phyloP scores from a whole-genome alignment of 2,329 filamentous ascomycete species.

The Mollisiaceae sp. region DNA sequence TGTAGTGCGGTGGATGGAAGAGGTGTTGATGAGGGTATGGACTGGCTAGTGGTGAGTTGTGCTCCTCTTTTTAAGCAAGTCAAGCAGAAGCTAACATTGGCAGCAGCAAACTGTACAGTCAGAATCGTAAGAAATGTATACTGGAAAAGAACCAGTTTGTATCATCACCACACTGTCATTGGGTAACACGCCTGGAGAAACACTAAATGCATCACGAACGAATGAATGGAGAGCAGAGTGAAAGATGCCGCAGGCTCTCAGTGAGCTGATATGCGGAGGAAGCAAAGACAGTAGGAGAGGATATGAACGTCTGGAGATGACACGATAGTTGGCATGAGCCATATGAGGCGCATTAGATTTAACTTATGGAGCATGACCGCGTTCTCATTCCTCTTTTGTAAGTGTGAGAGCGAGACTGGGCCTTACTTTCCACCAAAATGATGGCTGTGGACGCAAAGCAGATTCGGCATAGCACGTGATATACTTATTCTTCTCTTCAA shows the following conservation, averaged over 20 bases:
- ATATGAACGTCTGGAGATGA: not conserved
- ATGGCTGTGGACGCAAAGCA: not conserved
- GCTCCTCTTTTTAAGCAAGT: not conserved
- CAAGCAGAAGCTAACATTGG: constrained; percentile 21
- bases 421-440: not conserved
- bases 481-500: not conserved
- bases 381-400: not conserved
- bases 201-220: constrained; percentile 7
- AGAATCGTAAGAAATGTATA: constrained; percentile 36
- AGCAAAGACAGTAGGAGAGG: not conserved
- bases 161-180: constrained; percentile 27
- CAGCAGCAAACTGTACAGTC: constrained; percentile 45
- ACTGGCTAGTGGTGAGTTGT: constrained; percentile 76
- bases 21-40: constrained; percentile 97
- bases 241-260: not conserved
- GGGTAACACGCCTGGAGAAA: constrained; percentile 30
- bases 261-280: not conserved
- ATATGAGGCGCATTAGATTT: constrained; percentile 2
- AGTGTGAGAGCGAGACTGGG: not conserved
- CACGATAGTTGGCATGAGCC: not conserved
- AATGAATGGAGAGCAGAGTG: not conserved
- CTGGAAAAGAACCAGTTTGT: constrained; percentile 24
- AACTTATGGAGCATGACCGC: not conserved
- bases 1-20: constrained; percentile 95
- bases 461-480: not conserved